These are phyloP conservation scores for carrot (Daucus carota) DNA, from an alignment of 129 eudicot genomes.

Conservation along the genomic window DH1_v3.0 NC_030382.2:51246501-51247000, in stretches of 20 bases:
- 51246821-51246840: constrained; percentile 17
- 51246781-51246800: constrained; percentile 13
- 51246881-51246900: constrained; percentile 14
- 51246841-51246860: constrained; percentile 2
- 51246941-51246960: background rate
- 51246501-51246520: background rate
- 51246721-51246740: constrained; percentile 33
- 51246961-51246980: constrained; percentile 2
- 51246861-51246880: constrained; percentile 26
- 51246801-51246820: background rate
- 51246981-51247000: background rate
- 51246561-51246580: constrained; percentile 36
- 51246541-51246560: constrained; percentile 50
- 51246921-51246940: background rate
- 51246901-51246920: constrained; percentile 5
- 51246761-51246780: constrained; percentile 32
- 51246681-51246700: background rate
- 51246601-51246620: constrained; percentile 49
- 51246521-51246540: constrained; percentile 50
- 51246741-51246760: constrained; percentile 46
- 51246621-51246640: constrained; percentile 67
- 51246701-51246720: background rate
- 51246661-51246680: constrained; percentile 15
- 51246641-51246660: constrained; percentile 80
- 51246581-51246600: constrained; percentile 27